Conservation (phyloP, 1,284 basidiomycete species). For the Ceratobasidium sp. region DNA sequence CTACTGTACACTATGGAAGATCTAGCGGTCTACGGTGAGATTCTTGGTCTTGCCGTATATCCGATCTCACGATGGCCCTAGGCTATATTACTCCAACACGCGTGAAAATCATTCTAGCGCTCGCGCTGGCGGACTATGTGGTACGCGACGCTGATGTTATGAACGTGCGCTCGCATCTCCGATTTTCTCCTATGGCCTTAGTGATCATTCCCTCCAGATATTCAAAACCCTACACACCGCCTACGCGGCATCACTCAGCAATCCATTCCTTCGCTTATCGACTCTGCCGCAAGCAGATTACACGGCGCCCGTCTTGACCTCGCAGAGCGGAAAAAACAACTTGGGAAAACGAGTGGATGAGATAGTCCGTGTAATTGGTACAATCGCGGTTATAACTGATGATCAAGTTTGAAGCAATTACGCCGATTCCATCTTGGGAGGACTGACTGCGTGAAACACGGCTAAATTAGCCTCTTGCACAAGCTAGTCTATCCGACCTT, state of each 20-base stretch:
- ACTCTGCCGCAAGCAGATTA: conserved; percentile 54
- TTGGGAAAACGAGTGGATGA: conserved; percentile 75
- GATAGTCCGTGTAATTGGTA: conserved; percentile 53
- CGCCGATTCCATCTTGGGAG: not conserved
- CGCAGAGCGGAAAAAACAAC: conserved; percentile 66
- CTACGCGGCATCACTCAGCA: conserved; percentile 76
- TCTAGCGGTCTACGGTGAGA: conserved; percentile 71
- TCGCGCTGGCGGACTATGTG: conserved; percentile 77
- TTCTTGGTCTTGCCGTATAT: not conserved
- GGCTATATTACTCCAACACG: conserved; percentile 80
- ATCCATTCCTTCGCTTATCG: conserved; percentile 75
- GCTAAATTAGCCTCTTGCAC: conserved; percentile 12
- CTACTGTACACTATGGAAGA: conserved; percentile 82
- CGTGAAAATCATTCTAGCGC: conserved; percentile 77
- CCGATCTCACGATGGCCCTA: not conserved
- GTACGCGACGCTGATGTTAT: conserved; percentile 77
- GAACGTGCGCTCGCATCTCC: conserved; percentile 56
- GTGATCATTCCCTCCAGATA: conserved; percentile 56
- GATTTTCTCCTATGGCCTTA: conserved; percentile 12
- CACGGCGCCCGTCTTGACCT: conserved; percentile 61
- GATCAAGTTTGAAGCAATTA: conserved; percentile 45
- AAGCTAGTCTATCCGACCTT: conserved; percentile 22
- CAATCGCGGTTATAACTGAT: conserved; percentile 57
- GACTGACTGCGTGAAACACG: not conserved
- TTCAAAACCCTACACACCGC: conserved; percentile 84